These are phyloP conservation scores for Talaromyces sp. DNA, from an alignment of 2,329 filamentous ascomycete species.

Conservation along the genomic window DNA sequence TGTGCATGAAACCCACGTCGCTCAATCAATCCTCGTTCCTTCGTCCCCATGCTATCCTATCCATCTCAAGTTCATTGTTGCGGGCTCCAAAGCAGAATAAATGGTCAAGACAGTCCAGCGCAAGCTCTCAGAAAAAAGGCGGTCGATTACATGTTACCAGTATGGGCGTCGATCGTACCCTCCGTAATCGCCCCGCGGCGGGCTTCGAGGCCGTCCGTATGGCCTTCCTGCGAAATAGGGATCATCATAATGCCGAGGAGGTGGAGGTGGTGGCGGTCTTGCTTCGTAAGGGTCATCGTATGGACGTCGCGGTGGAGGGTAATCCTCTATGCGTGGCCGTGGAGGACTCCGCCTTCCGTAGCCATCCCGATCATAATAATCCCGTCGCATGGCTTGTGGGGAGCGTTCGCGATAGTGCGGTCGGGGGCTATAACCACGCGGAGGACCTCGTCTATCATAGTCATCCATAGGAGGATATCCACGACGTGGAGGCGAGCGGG, in stretches of 20 bases:
- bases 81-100: neutral
- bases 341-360: constrained; percentile 76
- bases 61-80: neutral
- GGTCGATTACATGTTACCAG: constrained; percentile 30
- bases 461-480: constrained; percentile 66
- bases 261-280: constrained; percentile 46
- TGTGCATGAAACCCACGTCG: neutral
- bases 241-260: constrained; percentile 53
- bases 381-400: constrained; percentile 62
- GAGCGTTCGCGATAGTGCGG: constrained; percentile 84
- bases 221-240: constrained; percentile 54
- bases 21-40: neutral
- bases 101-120: neutral
- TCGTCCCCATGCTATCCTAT: neutral
- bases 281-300: constrained; percentile 59
- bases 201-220: constrained; percentile 46
- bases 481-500: constrained; percentile 71
- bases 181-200: constrained; percentile 37
- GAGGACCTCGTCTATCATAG: constrained; percentile 76
- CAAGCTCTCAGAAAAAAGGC: neutral
- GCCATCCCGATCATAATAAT: constrained; percentile 79
- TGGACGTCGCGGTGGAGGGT: constrained; percentile 54
- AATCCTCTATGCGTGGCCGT: constrained; percentile 73
- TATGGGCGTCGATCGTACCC: constrained; percentile 42
- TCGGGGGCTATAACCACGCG: constrained; percentile 77